Percentiles rank a stretch among this genome's conserved stretches.
These are phyloP conservation scores for Poa annua DNA, from an alignment of 176 grass and related monocot species.

Conservation along the genomic window DNA sequence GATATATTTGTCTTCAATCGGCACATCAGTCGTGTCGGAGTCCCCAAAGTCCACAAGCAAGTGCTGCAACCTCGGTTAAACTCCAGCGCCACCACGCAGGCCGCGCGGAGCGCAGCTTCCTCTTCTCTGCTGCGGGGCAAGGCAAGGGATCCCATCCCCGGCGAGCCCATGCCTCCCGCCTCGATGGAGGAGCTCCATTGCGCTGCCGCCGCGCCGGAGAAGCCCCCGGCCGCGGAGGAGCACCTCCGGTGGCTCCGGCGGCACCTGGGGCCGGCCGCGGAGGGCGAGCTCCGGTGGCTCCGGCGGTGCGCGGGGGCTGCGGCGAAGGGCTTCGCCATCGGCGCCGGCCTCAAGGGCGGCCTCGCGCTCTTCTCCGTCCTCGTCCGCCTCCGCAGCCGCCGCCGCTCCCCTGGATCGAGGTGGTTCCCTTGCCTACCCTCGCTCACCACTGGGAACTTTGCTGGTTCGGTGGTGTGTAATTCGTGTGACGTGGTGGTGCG, in stretches of 20 bases:
- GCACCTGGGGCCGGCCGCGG: constrained; percentile 25
- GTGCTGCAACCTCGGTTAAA: not conserved
- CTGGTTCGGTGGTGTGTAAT: not conserved
- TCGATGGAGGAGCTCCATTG: constrained; percentile 41
- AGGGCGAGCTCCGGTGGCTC: constrained; percentile 67
- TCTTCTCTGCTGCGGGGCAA: not conserved
- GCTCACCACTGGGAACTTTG: not conserved
- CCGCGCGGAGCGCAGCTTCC: constrained; percentile 29
- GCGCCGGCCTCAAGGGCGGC: constrained; percentile 85
- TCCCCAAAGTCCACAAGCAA: constrained; percentile 21
- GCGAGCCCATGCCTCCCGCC: constrained; percentile 38
- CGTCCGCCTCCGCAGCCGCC: constrained; percentile 79
- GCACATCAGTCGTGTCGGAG: not conserved
- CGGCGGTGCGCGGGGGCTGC: constrained; percentile 72
- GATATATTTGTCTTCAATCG: too few relatives aligned
- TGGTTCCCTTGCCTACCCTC: constrained; percentile 1
- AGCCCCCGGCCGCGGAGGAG: constrained; percentile 1
- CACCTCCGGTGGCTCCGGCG: constrained; percentile 77
- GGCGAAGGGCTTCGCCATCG: constrained; percentile 86
- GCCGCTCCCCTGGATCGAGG: constrained; percentile 70
- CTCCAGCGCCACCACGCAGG: constrained; percentile 7
- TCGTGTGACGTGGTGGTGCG: constrained; percentile 29
- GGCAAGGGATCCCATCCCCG: constrained; percentile 32
- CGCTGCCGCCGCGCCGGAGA: constrained; percentile 11
- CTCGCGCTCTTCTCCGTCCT: constrained; percentile 89